A percentile compares a stretch with the other conserved stretches of the same genome.
Conservation (phyloP, 2,329 filamentous ascomycete genomes). For the Fusarium avenaceum region DNA sequence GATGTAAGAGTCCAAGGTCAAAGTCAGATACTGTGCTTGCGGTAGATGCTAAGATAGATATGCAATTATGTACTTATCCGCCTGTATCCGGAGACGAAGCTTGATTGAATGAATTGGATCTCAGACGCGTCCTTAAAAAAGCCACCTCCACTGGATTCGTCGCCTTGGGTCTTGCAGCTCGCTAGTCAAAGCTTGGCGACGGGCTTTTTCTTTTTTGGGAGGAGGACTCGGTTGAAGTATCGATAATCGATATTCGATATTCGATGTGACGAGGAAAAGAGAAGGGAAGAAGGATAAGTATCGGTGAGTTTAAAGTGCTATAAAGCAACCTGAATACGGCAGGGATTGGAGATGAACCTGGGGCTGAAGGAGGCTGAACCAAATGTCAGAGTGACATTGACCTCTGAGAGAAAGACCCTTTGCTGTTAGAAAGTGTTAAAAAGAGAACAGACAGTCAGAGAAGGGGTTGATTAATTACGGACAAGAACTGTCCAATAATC, state of each 20-base stretch:
- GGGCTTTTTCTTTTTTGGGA: background rate
- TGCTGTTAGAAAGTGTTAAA: background rate
- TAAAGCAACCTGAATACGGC: background rate
- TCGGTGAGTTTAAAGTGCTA: conserved; percentile 32
- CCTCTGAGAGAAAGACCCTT: background rate
- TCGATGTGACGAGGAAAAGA: background rate
- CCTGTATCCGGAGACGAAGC: conserved; percentile 3
- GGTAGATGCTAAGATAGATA: background rate
- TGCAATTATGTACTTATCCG: background rate
- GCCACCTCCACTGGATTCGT: conserved; percentile 24
- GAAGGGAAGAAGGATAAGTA: conserved; percentile 12
- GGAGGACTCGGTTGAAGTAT: conserved; percentile 1
- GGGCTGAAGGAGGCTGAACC: conserved; percentile 25
- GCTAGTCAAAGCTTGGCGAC: conserved; percentile 38
- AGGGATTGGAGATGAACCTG: conserved; percentile 16
- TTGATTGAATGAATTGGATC: conserved; percentile 9
- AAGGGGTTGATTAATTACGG: too few relatives aligned
- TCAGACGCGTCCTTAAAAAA: conserved; percentile 32
- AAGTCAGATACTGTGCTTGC: background rate
- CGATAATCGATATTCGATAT: background rate
- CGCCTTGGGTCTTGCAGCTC: conserved; percentile 21
- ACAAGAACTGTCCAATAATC: background rate
- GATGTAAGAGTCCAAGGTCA: background rate
- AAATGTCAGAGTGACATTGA: conserved; percentile 34
- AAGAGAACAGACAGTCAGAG: too few relatives aligned